Conservation (phyloP, 1,284 basidiomycete species). For the Heterobasidion irregulare region DNA sequence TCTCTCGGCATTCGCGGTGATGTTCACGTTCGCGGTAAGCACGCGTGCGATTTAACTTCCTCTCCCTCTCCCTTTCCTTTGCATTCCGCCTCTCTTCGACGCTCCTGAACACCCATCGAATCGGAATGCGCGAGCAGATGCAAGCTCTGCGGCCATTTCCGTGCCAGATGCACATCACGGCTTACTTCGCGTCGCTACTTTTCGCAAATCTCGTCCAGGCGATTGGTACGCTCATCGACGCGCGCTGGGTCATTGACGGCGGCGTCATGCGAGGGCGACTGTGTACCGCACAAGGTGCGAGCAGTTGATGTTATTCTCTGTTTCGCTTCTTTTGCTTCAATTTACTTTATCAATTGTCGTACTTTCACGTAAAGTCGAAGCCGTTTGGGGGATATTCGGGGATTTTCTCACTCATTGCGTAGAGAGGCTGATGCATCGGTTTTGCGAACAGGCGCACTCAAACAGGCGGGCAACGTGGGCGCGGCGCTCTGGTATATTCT, state of each 20-base stretch:
- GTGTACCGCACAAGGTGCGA: constrained; percentile 32
- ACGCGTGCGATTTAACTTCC: neutral
- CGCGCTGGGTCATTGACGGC: constrained; percentile 28
- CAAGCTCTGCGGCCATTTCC: constrained; percentile 14
- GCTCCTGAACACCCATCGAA: neutral
- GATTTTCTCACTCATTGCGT: neutral
- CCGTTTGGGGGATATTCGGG: no score
- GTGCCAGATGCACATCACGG: constrained; percentile 20
- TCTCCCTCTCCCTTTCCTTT: neutral
- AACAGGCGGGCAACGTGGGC: constrained; percentile 35
- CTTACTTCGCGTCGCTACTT: constrained; percentile 29
- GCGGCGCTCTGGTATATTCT: constrained; percentile 28
- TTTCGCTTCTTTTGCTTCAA: neutral
- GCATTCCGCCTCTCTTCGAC: neutral
- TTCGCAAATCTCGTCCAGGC: constrained; percentile 33
- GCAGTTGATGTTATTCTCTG: neutral
- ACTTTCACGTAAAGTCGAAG: no score
- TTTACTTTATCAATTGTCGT: neutral
- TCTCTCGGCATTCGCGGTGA: neutral
- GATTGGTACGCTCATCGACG: constrained; percentile 29
- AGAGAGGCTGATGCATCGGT: no score
- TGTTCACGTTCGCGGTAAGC: neutral
- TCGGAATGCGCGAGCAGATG: constrained; percentile 11
- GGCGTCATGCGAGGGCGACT: constrained; percentile 24
- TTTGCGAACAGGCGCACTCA: constrained; percentile 21